Percentiles rank a stretch among this genome's conserved stretches.
phyloP scores from a whole-genome alignment of 2,329 filamentous ascomycete genomes.

The Coniella lustricola region DNA sequence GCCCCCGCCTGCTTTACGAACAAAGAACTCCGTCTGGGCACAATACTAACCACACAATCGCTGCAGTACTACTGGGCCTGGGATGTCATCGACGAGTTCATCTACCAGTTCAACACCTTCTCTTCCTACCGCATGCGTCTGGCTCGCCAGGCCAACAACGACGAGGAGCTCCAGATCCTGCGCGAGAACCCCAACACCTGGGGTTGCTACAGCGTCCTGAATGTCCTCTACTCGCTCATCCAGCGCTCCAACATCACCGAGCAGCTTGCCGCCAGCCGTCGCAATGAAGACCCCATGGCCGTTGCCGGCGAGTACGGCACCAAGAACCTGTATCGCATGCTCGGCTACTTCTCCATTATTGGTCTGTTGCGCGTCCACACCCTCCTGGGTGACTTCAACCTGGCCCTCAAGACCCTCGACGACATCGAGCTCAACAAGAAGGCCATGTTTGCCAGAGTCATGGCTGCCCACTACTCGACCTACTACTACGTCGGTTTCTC shows the following conservation, averaged over 20 bases:
- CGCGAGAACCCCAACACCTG: constrained; percentile 97
- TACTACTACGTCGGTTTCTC: constrained; percentile 99
- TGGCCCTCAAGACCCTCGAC: constrained; percentile 96
- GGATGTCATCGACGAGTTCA: constrained; percentile 99
- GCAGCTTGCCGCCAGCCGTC: constrained; percentile 90
- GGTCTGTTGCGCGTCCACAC: constrained; percentile 93
- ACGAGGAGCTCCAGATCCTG: constrained; percentile 85
- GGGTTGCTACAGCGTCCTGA: constrained; percentile 99
- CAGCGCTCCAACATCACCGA: constrained; percentile 97
- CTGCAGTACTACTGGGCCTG: constrained; percentile 95
- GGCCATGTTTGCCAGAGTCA: constrained; percentile 98
- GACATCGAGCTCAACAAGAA: constrained; percentile 99
- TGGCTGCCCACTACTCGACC: constrained; percentile 98
- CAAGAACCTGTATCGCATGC: constrained; percentile 92
- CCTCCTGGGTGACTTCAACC: constrained; percentile 92
- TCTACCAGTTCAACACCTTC: constrained; percentile 99
- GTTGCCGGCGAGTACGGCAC: constrained; percentile 94
- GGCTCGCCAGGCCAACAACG: constrained; percentile 74
- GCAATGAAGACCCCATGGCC: constrained; percentile 78
- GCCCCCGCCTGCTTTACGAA: not conserved
- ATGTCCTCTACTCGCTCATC: constrained; percentile 98
- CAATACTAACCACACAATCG: constrained; percentile 8
- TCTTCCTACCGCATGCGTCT: constrained; percentile 92
- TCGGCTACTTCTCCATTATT: constrained; percentile 99
- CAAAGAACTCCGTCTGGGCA: not conserved